These are phyloP conservation scores for Psilocybe tampanensis DNA, from an alignment of 768 basidiomycete genomes.

Conservation along the genomic window DNA sequence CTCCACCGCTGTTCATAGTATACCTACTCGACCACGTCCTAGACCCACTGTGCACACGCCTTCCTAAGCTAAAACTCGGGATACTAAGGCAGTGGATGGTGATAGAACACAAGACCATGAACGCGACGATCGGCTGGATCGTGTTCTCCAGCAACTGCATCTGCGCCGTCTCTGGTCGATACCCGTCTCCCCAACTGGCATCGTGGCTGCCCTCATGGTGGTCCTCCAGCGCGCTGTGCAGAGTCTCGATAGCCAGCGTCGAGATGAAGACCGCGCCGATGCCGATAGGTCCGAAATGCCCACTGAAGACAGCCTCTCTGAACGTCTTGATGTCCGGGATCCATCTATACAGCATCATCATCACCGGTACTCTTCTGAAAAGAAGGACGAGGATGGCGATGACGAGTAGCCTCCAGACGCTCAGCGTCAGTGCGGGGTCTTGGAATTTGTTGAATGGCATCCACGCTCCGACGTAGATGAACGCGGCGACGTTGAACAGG, in stretches of 20 bases:
- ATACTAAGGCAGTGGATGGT: constrained; percentile 90
- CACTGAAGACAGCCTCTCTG: constrained; percentile 90
- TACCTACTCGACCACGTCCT: constrained; percentile 89
- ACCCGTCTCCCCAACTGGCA: neutral
- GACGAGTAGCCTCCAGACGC: constrained; percentile 83
- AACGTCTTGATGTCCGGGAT: constrained; percentile 97
- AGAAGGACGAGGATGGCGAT: constrained; percentile 83
- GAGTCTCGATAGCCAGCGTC: constrained; percentile 69
- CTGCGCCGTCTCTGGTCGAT: constrained; percentile 33
- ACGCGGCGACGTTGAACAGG: constrained; percentile 93
- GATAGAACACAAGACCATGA: constrained; percentile 93
- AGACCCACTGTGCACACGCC: constrained; percentile 87
- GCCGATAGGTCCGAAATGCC: constrained; percentile 93
- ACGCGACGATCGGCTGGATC: constrained; percentile 93
- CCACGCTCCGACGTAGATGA: constrained; percentile 96
- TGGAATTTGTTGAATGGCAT: constrained; percentile 89
- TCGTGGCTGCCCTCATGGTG: neutral
- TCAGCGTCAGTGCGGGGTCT: constrained; percentile 65
- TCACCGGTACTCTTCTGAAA: constrained; percentile 80
- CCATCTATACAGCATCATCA: constrained; percentile 85
- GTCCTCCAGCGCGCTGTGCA: constrained; percentile 38
- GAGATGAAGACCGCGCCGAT: constrained; percentile 93
- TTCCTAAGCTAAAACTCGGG: constrained; percentile 90
- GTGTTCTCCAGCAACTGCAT: constrained; percentile 66
- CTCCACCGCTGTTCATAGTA: constrained; percentile 24